These are phyloP conservation scores for Diplodia seriata DNA, from an alignment of 2,329 filamentous ascomycete genomes.

Conservation along the genomic window DNA sequence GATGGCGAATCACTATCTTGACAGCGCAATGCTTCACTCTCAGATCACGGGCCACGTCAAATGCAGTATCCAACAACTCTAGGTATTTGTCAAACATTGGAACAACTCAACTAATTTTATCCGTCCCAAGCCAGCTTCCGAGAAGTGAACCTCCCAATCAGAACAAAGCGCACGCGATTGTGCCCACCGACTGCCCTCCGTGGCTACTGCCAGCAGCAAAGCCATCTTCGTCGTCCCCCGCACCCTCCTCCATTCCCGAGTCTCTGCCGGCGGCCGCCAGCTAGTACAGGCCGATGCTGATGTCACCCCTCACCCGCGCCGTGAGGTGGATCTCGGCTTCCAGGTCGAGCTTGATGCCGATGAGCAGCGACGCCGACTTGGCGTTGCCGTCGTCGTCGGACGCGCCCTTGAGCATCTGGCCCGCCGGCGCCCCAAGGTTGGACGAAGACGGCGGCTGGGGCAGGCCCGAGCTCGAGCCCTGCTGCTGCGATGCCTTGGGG, in stretches of 20 bases:
- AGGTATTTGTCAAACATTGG: not conserved
- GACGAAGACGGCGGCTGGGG: conserved; percentile 10
- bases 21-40: not conserved
- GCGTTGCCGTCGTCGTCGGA: conserved; percentile 64
- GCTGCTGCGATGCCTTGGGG: conserved; percentile 2
- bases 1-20: too few species aligned
- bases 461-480: not conserved
- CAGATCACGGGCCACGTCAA: not conserved
- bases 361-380: conserved; percentile 64
- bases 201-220: not conserved
- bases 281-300: conserved; percentile 65
- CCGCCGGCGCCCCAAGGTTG: conserved; percentile 41
- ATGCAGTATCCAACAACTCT: not conserved
- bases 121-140: not conserved
- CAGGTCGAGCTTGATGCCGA: conserved; percentile 69
- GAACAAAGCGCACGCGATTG: not conserved
- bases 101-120: not conserved
- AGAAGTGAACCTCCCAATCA: not conserved
- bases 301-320: conserved; percentile 66
- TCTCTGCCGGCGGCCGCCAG: not conserved
- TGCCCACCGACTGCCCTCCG: not conserved
- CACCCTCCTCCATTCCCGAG: not conserved
- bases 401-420: conserved; percentile 64
- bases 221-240: not conserved
- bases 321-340: conserved; percentile 69